phyloP scores from a whole-genome alignment of 2,329 filamentous ascomycete species.

The Metarhizium brunneum region DNA sequence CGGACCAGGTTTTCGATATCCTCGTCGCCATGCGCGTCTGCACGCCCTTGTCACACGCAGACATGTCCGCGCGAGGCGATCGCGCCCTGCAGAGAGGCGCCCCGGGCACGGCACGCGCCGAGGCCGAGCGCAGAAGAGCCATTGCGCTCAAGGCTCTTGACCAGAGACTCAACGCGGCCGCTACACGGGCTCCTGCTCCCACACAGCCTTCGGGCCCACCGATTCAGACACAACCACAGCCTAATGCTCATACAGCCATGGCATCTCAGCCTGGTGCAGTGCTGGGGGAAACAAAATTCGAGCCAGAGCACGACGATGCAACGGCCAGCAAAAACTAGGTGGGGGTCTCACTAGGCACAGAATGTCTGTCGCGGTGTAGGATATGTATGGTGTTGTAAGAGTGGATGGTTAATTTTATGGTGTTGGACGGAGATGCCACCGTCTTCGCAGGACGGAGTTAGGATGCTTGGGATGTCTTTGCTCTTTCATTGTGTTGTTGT shows the following conservation, averaged over 20 bases:
- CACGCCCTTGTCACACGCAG: constrained; percentile 75
- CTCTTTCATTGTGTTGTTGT: not conserved
- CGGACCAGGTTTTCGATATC: constrained; percentile 63
- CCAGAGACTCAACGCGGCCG: constrained; percentile 78
- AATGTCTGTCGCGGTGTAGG: not conserved
- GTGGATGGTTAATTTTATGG: not conserved
- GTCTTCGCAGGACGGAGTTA: not conserved
- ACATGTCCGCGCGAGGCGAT: constrained; percentile 66
- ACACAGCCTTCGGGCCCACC: constrained; percentile 40
- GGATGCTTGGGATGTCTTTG: not conserved
- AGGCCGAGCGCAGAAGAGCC: constrained; percentile 82
- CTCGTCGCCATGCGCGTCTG: constrained; percentile 71
- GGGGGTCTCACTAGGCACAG: not conserved
- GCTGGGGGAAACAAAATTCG: constrained; percentile 62
- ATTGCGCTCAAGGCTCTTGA: constrained; percentile 87
- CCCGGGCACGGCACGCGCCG: constrained; percentile 67
- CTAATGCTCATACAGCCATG: constrained; percentile 49
- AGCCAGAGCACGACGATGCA: constrained; percentile 48
- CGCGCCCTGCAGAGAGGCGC: constrained; percentile 42
- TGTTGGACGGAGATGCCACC: not conserved
- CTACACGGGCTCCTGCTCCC: constrained; percentile 17
- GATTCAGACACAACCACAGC: constrained; percentile 47
- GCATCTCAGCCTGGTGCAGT: constrained; percentile 43
- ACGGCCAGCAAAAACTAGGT: constrained; percentile 16
- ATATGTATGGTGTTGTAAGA: not conserved